These are phyloP conservation scores for Nicotiana sylvestris DNA, from an alignment of 257 asterid genomes.

Conservation along the genomic window DNA sequence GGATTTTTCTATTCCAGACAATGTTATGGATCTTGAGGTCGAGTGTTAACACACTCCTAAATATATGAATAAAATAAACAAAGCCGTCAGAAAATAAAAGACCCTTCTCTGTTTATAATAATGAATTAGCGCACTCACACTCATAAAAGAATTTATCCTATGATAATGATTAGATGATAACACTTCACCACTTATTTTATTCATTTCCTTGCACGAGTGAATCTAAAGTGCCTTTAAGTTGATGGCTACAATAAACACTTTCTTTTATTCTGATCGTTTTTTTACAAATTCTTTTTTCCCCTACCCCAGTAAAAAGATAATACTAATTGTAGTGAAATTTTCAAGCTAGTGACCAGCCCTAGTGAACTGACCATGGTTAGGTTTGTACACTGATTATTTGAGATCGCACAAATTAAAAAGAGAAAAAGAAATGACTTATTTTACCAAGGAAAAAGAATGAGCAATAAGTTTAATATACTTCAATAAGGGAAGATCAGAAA, in stretches of 20 bases:
- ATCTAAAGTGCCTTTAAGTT: slow-evolving; percentile 29
- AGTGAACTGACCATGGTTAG: no score
- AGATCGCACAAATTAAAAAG: no score
- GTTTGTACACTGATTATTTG: no score
- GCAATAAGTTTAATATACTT: no score
- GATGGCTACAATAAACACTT: slow-evolving; percentile 3
- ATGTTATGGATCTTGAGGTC: background rate
- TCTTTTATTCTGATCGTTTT: background rate
- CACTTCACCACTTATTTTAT: slow-evolving; percentile 23
- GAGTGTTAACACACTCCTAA: background rate
- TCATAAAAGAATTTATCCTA: slow-evolving; percentile 33
- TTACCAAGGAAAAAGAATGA: no score
- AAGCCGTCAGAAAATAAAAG: slow-evolving; percentile 12
- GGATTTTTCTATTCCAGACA: background rate
- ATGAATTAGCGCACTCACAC: slow-evolving; percentile 19
- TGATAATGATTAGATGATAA: slow-evolving; percentile 38
- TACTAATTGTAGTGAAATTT: no score
- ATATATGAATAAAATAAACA: background rate
- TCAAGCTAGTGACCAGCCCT: no score
- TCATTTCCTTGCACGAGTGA: slow-evolving; percentile 45
- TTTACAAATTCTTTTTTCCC: no score
- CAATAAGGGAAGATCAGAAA: no score
- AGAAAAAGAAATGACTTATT: no score
- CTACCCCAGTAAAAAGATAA: no score
- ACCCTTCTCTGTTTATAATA: background rate